phyloP scores from a whole-genome alignment of 2,329 filamentous ascomycete species.

The Lachnellula hyalina region DNA sequence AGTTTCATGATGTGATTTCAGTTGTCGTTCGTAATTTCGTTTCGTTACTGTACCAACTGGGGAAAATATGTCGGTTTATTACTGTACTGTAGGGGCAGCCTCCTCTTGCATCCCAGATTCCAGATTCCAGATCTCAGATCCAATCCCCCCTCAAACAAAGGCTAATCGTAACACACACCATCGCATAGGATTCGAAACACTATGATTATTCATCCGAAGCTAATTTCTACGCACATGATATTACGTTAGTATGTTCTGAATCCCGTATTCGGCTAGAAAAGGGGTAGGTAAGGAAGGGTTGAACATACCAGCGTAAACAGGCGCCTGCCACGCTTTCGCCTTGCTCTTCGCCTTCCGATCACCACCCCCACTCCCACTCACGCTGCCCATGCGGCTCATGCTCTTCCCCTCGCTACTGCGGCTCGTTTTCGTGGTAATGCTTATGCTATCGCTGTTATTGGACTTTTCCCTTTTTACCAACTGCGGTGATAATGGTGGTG shows the following conservation, averaged over 20 bases:
- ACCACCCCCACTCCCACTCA: conserved; percentile 13
- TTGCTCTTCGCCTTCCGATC: conserved; percentile 29
- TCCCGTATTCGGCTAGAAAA: no score
- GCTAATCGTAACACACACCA: no score
- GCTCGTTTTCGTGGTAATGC: conserved; percentile 22
- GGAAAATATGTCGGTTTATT: no score
- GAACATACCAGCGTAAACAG: conserved; percentile 35
- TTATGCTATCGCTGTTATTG: conserved; percentile 15
- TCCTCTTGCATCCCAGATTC: no score
- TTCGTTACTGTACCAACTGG: no score
- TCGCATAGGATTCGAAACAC: not conserved
- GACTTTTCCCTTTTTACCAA: not conserved
- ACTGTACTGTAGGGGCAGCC: no score
- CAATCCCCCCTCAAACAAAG: no score
- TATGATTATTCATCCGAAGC: conserved; percentile 1
- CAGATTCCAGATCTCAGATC: no score
- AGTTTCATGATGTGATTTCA: no score
- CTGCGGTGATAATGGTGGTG: no score
- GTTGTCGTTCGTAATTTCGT: no score
- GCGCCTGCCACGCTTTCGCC: conserved; percentile 37
- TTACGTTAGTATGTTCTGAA: not conserved
- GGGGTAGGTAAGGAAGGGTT: not conserved
- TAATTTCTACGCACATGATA: not conserved
- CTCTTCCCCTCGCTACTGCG: conserved; percentile 30
- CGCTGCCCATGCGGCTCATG: conserved; percentile 24